Base-by-base conservation (phyloP, 257 asterid species). In the Cynanchum wilfordii region DNA sequence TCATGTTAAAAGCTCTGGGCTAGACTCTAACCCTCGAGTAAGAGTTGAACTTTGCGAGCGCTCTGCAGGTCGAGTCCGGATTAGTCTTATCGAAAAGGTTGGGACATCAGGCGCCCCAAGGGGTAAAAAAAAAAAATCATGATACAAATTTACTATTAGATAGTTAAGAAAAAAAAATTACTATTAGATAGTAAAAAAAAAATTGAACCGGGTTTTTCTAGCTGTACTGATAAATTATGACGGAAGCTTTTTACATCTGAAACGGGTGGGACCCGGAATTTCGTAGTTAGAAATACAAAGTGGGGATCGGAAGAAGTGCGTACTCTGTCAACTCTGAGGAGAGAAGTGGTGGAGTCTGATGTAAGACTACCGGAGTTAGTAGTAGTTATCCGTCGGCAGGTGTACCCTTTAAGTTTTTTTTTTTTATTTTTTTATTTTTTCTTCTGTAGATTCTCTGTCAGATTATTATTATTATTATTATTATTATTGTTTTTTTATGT, bases 331-430 rank as follows among this genome's bases (percentile, higher is more conserved):
- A 59, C 10, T 54, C 59, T 54, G 66, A 59, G 9, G 27, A 20
- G 27, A 20, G 13, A 1, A 19, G 22, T 56, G 33, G 29, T 5
- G 15, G 60, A 54, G 64, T 20, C n/a, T 57, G 15, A 69, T n/a
- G 47, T 19, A 40, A 49, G n/a, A 38, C 38, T 2, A 33, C 20
- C 51, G 27, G 63, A 51, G 58, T 42, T 42, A 42, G 47, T 22
- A 70, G 30, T 33, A 54, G 74, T 70, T 5, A 1, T 20, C 69
- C 38, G 74, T 70, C 74, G 66, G 55, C 74, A 56, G 33, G 74
- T 38, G 66, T 36, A 38, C 56, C 25, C n/a, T n/a, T n/a, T n/a
- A n/a, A n/a, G n/a, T n/a, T 19, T 19, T 51, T 16, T 16, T 4
- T 16, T 16, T 19, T 17, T 52, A 3, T 19, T 0, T 15, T 17